phyloP scores from a whole-genome alignment of 495 filamentous ascomycete genomes.

The Penicillium simplicissimum region DNA sequence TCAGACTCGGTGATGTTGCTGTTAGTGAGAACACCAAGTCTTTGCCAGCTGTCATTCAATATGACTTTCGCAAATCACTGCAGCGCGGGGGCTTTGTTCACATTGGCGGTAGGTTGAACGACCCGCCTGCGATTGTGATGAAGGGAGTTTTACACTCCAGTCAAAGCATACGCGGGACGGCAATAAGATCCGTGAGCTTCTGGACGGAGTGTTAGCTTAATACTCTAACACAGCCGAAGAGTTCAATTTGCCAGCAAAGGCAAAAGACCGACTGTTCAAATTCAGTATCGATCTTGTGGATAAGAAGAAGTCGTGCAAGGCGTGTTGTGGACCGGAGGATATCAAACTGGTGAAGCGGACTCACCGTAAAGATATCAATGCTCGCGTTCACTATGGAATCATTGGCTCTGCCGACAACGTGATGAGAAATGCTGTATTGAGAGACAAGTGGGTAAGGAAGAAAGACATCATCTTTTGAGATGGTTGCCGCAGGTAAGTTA shows the following conservation, averaged over 20 bases:
- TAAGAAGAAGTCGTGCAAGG: background rate
- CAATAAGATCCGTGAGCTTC: background rate
- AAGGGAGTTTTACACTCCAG: background rate
- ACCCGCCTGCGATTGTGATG: background rate
- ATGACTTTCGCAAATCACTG: conserved; percentile 6
- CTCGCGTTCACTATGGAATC: conserved; percentile 23
- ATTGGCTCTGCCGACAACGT: conserved; percentile 26
- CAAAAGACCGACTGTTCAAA: background rate
- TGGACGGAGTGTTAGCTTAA: background rate
- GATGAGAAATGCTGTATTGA: conserved; percentile 20
- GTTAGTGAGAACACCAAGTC: background rate
- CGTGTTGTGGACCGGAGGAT: background rate
- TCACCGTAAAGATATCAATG: background rate
- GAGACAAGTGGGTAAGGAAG: conserved; percentile 28
- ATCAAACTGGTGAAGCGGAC: conserved; percentile 1
- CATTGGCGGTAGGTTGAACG: conserved; percentile 3
- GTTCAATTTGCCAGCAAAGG: background rate
- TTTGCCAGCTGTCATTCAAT: background rate
- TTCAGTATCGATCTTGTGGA: background rate
- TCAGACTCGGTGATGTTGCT: conserved; percentile 1
- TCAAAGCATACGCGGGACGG: background rate
- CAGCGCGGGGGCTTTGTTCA: background rate
- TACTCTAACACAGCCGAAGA: background rate
- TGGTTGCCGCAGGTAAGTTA: conserved; percentile 28
- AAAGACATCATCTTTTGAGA: conserved; percentile 37